These are phyloP conservation scores for Trichosporon asahii DNA, from an alignment of 1,284 basidiomycete species.

Conservation along the genomic window DNA sequence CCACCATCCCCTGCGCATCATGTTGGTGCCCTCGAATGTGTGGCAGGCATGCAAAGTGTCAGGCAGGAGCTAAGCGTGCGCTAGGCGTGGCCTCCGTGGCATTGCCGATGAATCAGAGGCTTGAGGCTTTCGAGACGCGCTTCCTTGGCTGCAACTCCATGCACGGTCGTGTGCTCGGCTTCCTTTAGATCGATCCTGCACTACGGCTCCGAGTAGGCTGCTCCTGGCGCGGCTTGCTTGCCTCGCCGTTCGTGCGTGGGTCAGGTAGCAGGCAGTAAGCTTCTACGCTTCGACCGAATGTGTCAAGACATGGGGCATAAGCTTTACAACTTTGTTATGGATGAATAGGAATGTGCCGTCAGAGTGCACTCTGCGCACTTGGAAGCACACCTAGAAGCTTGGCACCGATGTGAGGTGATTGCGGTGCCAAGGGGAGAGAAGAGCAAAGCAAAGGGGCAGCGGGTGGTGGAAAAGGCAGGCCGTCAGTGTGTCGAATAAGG, in stretches of 20 bases:
- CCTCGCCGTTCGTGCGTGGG: too few relatives aligned
- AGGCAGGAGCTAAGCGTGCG: too few relatives aligned
- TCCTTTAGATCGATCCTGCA: background rate
- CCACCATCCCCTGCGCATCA: background rate
- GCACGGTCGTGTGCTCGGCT: background rate
- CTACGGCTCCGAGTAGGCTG: too few relatives aligned
- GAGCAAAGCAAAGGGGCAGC: too few relatives aligned
- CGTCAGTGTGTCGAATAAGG: background rate
- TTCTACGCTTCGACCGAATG: too few relatives aligned
- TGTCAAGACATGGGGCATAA: background rate
- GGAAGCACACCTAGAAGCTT: background rate
- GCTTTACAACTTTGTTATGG: background rate
- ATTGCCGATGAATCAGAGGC: background rate
- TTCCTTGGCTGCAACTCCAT: background rate
- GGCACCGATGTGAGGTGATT: too few relatives aligned
- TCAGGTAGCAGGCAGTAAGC: background rate
- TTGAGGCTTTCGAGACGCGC: background rate
- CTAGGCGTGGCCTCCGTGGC: too few relatives aligned
- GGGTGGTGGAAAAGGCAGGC: too few relatives aligned
- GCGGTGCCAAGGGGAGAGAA: too few relatives aligned
- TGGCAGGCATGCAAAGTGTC: background rate
- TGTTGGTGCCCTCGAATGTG: background rate
- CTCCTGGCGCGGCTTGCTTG: too few relatives aligned
- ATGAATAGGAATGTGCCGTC: background rate
- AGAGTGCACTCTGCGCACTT: background rate